Base-by-base conservation (phyloP, 2,329 filamentous ascomycete genomes). In the Talaromyces sp. region DNA sequence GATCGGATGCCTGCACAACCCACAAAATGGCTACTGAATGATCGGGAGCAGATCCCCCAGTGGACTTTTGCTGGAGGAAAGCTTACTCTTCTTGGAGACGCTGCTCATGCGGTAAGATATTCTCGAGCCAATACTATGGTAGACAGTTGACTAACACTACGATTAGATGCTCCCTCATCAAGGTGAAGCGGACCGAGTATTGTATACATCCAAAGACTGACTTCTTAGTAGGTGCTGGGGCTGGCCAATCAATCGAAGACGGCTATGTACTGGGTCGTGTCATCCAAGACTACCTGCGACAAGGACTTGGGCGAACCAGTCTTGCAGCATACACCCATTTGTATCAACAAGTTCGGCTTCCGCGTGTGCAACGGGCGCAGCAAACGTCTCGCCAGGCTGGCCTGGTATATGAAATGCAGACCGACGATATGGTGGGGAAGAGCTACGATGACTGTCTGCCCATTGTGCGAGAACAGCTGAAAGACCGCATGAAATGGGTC, bases 361-460 rank as follows among this genome's bases (percentile, higher is more conserved):
- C 74, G 7, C 65, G 73, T 54, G 71, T 75, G 10, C 70, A 74
- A 56, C 72, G 70, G 53, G 65, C 69, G 19, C 72, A 75, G 63
- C 57, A 66, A 15, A 71, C 68, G 8, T 69, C 71, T 47, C 65
- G 74, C 25, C 66, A 68, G 15, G 66, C 74, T 7, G 74, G 72
- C 44, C 59, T 71, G 10, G 65, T 73, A 10, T 77, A 76, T 61
- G 72, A 77, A 65, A 65, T 76, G 64, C 69, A 73, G 64, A 66
- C 71, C 22, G 67, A 70, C n/a, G 70, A 71, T 22, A 68, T 78
- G 68, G 61, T 67, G 19, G 71, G 69, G 36, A 65, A 72, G 61
- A 61, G 66, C 2, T 75, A 70, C 57, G 76, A 79, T 4, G 72
- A 78, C 28, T 73, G 72, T 32, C 49, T 77, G 19, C 70, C 71